Conservation (phyloP, 352 stramenopile species). For the Globisporangium rhizosaccharum region DNA sequence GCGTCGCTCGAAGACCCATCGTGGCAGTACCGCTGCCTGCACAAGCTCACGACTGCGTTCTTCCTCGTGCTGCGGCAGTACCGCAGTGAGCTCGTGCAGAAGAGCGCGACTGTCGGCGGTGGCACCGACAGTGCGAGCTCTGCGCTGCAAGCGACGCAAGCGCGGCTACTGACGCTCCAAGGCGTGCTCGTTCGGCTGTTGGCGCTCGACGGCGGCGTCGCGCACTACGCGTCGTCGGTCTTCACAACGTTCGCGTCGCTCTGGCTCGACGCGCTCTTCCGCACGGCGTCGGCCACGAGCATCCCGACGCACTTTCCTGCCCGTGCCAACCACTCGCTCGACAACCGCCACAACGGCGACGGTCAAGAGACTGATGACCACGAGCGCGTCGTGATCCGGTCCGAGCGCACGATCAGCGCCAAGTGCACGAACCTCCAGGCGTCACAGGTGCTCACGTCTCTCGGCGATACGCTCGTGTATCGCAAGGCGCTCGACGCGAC, state of each 20-base stretch:
- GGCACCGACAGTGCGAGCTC: not conserved
- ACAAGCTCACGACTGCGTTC: constrained; percentile 49
- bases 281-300: constrained; percentile 49
- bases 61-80: constrained; percentile 55
- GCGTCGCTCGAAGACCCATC: constrained; percentile 58
- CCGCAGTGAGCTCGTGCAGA: constrained; percentile 28
- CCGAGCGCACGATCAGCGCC: constrained; percentile 73
- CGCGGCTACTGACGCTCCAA: constrained; percentile 39
- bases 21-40: constrained; percentile 71
- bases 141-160: not conserved
- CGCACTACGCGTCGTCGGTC: constrained; percentile 64
- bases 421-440: constrained; percentile 80
- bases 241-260: constrained; percentile 59
- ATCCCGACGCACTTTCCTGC: constrained; percentile 72
- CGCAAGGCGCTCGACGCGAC: constrained; percentile 68
- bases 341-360: constrained; percentile 4
- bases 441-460: constrained; percentile 65
- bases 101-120: not conserved
- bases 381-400: constrained; percentile 49
- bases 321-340: constrained; percentile 18
- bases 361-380: constrained; percentile 6
- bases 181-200: constrained; percentile 48
- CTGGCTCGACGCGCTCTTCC: constrained; percentile 65
- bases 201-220: constrained; percentile 47
- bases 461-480: constrained; percentile 49